Base-by-base conservation (phyloP, 2,329 filamentous ascomycete species). In the Pochonia chlamydosporia region DNA sequence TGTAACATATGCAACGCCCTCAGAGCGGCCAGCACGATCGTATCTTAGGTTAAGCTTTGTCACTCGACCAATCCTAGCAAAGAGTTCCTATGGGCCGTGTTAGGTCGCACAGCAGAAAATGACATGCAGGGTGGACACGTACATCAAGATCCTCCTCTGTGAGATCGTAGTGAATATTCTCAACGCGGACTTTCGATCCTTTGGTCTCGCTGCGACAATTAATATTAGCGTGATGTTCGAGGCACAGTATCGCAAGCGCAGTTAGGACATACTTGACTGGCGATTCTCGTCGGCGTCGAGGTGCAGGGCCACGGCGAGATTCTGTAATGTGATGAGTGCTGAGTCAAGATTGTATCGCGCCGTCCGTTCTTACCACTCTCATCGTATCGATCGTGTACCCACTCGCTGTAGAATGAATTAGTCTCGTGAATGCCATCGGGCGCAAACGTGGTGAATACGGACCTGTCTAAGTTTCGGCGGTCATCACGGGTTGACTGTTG, bases 101-200 rank as follows among this genome's bases (percentile, higher is more conserved):
- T 23, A 70, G 64, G 40, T 24, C 40, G 33, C 36, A 9, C 14
- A 21, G 13, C 11, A 24, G 36, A 25, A 33, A 16, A 18, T 30
- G 33, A 26, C 16, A 37, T 10, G 20, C 21, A 11, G 9, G 23
- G 31, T 16, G 14, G 30, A 26, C 9, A 42, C 68, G 48, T 70
- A 95, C 89, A 59, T 87, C 79, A 46, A 96, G 76, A 61, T 96
- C 91, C 31, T 85, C 83, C 65, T 92, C 82, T 11, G 86, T 91
- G 52, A 96, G 76, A 51, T 96, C 91, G 66, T 95, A 96, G 66
- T 96, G 91, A 49, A 96, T 72, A 63, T 96, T 96, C 52, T 95
- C 89, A 51, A 96, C 85, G 54, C 85, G 84, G 55, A 96, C 68
- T 67, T 89, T 92, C 40, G 83, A 75, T 56, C 84, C 82, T 48